phyloP scores from a whole-genome alignment of 2,329 filamentous ascomycete genomes.

The Huntiella savannae region DNA sequence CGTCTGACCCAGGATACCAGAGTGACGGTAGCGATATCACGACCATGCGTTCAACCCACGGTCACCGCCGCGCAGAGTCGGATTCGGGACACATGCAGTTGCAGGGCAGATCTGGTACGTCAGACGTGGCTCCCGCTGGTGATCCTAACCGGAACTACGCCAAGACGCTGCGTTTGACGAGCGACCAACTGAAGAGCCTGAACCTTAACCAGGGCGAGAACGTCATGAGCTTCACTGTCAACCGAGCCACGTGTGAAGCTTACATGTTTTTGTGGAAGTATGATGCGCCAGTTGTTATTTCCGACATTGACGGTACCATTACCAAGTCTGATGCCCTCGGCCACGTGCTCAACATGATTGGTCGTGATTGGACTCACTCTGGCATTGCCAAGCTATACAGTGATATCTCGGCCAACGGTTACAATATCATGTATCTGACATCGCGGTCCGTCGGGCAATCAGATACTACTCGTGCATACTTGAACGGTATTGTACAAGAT shows the following conservation, averaged over 20 bases:
- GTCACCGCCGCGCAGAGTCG: slow-evolving; percentile 48
- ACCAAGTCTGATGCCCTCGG: slow-evolving; percentile 92
- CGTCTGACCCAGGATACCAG: slow-evolving; percentile 87
- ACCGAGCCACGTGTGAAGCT: slow-evolving; percentile 77
- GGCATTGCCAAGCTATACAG: slow-evolving; percentile 95
- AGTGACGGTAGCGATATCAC: slow-evolving; percentile 60
- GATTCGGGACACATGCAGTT: slow-evolving; percentile 35
- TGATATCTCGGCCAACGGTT: slow-evolving; percentile 86
- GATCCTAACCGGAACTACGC: slow-evolving; percentile 78
- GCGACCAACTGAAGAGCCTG: slow-evolving; percentile 79
- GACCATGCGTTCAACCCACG: slow-evolving; percentile 11
- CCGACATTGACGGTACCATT: slow-evolving; percentile 96
- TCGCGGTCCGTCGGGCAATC: slow-evolving; percentile 86
- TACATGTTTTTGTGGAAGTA: slow-evolving; percentile 89
- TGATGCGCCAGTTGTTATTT: slow-evolving; percentile 86
- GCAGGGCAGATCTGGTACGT: slow-evolving; percentile 27
- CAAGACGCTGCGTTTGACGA: slow-evolving; percentile 87
- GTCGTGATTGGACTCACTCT: slow-evolving; percentile 91
- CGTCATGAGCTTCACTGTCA: slow-evolving; percentile 88
- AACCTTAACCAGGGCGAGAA: slow-evolving; percentile 74
- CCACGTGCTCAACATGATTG: slow-evolving; percentile 90
- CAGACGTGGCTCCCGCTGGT: slow-evolving; percentile 41
- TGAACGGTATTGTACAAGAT: slow-evolving; percentile 78
- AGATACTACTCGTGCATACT: slow-evolving; percentile 73
- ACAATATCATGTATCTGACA: slow-evolving; percentile 97